phyloP scores from a whole-genome alignment of 2,329 filamentous ascomycete species.

The Diaporthe longicolla region DNA sequence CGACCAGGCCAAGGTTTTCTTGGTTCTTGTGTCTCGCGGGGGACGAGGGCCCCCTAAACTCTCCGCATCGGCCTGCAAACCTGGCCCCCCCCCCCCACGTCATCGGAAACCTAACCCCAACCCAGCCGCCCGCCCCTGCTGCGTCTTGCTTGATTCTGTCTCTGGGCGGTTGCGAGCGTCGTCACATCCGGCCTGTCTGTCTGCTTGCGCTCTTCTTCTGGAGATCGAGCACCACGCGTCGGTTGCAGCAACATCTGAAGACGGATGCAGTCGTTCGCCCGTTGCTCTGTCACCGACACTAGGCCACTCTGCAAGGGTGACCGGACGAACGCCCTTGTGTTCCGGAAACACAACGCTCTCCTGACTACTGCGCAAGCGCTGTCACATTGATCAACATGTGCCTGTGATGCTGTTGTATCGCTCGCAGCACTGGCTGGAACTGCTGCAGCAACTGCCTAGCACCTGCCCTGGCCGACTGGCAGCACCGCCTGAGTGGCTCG shows the following conservation, averaged over 20 bases:
- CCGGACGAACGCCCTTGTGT: slow-evolving; percentile 24
- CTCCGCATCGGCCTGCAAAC: not conserved
- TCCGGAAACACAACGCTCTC: slow-evolving; percentile 25
- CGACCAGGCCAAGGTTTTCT: slow-evolving; percentile 19
- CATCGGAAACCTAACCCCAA: slow-evolving; percentile 22
- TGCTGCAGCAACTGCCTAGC: not conserved
- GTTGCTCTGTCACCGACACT: slow-evolving; percentile 20
- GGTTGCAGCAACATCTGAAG: slow-evolving; percentile 8
- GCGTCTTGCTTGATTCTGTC: slow-evolving; percentile 7
- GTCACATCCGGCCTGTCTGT: not conserved
- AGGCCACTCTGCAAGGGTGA: not conserved
- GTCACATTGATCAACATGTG: not conserved
- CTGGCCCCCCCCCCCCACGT: not conserved
- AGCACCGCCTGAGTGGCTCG: slow-evolving; percentile 16
- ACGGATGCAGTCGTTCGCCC: not conserved
- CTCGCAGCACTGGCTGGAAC: slow-evolving; percentile 6
- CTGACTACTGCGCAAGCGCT: slow-evolving; percentile 27
- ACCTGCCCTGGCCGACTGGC: not conserved
- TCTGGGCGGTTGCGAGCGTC: not conserved
- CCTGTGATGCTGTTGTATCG: slow-evolving; percentile 17
- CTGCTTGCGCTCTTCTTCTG: not conserved
- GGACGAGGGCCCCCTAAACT: slow-evolving; percentile 33
- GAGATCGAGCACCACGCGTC: not conserved
- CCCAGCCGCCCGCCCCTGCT: slow-evolving; percentile 17
- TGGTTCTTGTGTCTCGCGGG: slow-evolving; percentile 23